phyloP scores from a whole-genome alignment of 2,329 filamentous ascomycete genomes.

The Hymenoscyphus scutula region DNA sequence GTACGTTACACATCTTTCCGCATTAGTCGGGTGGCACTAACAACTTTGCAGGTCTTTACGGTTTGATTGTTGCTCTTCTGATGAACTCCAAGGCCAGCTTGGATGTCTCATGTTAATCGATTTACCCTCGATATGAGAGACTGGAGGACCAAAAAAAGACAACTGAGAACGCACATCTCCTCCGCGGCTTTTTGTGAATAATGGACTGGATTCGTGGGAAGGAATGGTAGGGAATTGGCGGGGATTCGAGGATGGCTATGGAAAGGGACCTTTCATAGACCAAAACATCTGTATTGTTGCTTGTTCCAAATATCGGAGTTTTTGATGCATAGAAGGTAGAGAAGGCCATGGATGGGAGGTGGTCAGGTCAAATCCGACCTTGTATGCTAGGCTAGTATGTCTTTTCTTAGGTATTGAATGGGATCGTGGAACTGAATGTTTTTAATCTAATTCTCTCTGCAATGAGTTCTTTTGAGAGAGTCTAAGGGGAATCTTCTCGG shows the following conservation, averaged over 20 bases:
- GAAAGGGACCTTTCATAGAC: conserved; percentile 23
- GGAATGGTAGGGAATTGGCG: conserved; percentile 15
- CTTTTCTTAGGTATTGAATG: conserved; percentile 28
- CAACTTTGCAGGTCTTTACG: conserved; percentile 77
- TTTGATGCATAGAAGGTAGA: conserved; percentile 37
- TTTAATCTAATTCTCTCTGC: background rate
- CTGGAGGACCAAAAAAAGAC: conserved; percentile 30
- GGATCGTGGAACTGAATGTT: conserved; percentile 12
- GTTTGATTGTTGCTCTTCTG: conserved; percentile 95
- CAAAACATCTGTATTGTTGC: conserved; percentile 36
- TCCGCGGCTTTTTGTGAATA: conserved; percentile 31
- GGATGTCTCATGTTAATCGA: conserved; percentile 58
- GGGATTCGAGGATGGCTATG: conserved; percentile 23
- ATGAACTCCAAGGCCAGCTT: conserved; percentile 94
- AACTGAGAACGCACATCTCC: conserved; percentile 32
- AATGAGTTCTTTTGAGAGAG: background rate
- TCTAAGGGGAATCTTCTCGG: background rate
- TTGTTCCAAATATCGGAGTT: conserved; percentile 34
- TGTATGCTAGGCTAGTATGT: conserved; percentile 38
- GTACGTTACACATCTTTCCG: conserved; percentile 45
- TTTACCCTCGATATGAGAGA: conserved; percentile 12
- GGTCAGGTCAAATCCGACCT: conserved; percentile 26
- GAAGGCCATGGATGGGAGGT: conserved; percentile 26
- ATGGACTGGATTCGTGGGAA: conserved; percentile 20
- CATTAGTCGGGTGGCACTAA: conserved; percentile 27